These are phyloP conservation scores for Imleria badia DNA, from an alignment of 768 basidiomycete species.

Conservation along the genomic window DNA sequence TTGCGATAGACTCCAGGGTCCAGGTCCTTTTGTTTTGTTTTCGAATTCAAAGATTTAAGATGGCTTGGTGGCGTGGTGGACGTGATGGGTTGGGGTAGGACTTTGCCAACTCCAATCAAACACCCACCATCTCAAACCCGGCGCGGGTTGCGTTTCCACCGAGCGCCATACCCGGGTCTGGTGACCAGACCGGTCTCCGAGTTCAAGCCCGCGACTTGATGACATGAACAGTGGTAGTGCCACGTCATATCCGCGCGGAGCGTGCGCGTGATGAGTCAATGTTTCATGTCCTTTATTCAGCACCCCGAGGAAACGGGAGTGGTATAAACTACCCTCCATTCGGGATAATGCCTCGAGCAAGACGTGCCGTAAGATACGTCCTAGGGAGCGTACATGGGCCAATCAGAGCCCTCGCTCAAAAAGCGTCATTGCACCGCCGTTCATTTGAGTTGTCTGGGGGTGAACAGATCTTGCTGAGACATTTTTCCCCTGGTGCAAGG, in stretches of 20 bases:
- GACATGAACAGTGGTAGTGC: not conserved
- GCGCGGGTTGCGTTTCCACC: not conserved
- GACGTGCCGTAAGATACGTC: not conserved
- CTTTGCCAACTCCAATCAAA: not conserved
- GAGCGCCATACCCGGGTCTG: not conserved
- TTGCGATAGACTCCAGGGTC: conserved; percentile 19
- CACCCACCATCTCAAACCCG: not conserved
- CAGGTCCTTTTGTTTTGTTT: not conserved
- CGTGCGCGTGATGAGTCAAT: not conserved
- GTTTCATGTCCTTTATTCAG: not conserved
- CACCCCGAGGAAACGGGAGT: not conserved
- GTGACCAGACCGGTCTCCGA: not conserved
- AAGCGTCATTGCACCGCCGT: not conserved
- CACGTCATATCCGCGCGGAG: conserved; percentile 2
- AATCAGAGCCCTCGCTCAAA: not conserved
- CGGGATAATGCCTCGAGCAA: not conserved
- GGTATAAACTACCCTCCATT: too few species aligned
- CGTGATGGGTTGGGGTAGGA: not conserved
- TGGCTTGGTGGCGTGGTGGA: not conserved
- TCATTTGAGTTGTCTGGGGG: not conserved
- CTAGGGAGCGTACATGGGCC: not conserved
- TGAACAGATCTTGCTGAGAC: not conserved
- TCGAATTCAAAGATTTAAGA: not conserved
- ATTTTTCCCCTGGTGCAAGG: not conserved
- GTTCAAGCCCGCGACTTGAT: not conserved